Conservation (phyloP, 2,329 filamentous ascomycete genomes). For the Zasmidium cellare region DNA sequence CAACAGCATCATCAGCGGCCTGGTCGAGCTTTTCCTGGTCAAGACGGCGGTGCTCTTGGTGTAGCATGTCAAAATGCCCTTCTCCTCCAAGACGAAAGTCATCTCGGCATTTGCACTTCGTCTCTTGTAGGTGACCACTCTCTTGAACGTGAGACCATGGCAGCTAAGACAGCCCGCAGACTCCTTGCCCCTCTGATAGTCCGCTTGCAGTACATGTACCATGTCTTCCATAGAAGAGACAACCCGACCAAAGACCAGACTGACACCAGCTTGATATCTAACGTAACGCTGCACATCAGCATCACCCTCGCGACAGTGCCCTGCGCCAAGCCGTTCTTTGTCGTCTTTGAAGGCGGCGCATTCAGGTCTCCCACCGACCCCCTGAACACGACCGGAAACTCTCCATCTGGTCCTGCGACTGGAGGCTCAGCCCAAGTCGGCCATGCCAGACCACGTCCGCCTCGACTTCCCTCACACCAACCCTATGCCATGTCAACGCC, state of each 20-base stretch:
- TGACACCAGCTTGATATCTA: constrained; percentile 22
- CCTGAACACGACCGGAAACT: background rate
- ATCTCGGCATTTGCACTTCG: constrained; percentile 26
- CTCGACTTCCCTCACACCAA: background rate
- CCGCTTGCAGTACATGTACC: constrained; percentile 19
- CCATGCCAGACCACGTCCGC: background rate
- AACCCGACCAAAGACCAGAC: constrained; percentile 21
- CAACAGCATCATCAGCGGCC: constrained; percentile 15
- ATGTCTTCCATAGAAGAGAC: constrained; percentile 5
- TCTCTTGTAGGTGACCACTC: constrained; percentile 21
- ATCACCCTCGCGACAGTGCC: constrained; percentile 32
- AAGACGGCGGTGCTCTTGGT: constrained; percentile 25
- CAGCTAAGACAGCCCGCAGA: background rate
- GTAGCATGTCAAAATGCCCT: constrained; percentile 29
- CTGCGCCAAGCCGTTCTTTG: constrained; percentile 33
- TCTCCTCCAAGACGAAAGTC: constrained; percentile 23
- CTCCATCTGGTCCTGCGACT: background rate
- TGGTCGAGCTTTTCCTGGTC: constrained; percentile 25
- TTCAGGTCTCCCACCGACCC: constrained; percentile 12
- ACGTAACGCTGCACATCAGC: constrained; percentile 29
- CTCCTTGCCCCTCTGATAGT: constrained; percentile 21
- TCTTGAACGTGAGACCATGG: background rate
- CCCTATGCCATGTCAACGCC: background rate
- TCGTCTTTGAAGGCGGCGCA: constrained; percentile 20
- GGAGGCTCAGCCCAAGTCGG: background rate